A percentile compares a stretch with the other conserved stretches of the same genome.
Evolutionary conservation across 73 alveolate species (phyloP).

Genomic region (Blepharisma japonicum): DNA sequence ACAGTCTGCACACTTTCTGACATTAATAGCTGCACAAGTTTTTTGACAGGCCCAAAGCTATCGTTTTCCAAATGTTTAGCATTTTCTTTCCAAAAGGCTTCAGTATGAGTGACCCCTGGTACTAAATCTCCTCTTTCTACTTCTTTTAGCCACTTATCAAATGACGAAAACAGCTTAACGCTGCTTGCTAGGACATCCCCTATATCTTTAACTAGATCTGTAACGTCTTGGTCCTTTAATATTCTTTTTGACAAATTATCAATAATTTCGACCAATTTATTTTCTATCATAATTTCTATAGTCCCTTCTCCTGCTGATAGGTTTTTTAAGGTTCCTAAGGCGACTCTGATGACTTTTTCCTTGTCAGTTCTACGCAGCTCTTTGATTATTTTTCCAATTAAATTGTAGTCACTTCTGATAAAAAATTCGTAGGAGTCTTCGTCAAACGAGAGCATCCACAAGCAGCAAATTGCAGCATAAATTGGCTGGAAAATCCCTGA

Average conservation of each 20-base stretch:
- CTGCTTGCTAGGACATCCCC: conserved; percentile 9
- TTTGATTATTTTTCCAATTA: background rate
- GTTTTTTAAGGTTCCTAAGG: conserved; percentile 1
- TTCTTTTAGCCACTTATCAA: conserved; percentile 21
- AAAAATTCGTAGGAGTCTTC: conserved; percentile 22
- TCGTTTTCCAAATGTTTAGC: conserved; percentile 1
- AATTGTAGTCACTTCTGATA: background rate
- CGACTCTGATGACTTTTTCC: conserved; percentile 26
- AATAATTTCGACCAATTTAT: background rate
- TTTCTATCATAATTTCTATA: conserved; percentile 27
- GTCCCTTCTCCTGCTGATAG: background rate
- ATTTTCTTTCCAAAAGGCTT: conserved; percentile 26
- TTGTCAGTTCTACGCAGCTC: conserved; percentile 11
- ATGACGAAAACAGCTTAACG: background rate
- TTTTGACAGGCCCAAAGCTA: background rate
- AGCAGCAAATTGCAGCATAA: background rate
- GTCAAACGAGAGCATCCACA: background rate
- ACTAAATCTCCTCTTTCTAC: conserved; percentile 21
- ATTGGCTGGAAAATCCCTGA: conserved; percentile 8
- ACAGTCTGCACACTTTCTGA: background rate
- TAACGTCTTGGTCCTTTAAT: conserved; percentile 4
- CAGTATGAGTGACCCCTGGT: conserved; percentile 23
- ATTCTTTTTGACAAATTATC: conserved; percentile 13
- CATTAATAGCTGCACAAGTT: background rate
- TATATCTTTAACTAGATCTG: background rate